Base-by-base conservation (phyloP, 192 early-diverging fungal genomes). In the Allomyces javanicus region DNA sequence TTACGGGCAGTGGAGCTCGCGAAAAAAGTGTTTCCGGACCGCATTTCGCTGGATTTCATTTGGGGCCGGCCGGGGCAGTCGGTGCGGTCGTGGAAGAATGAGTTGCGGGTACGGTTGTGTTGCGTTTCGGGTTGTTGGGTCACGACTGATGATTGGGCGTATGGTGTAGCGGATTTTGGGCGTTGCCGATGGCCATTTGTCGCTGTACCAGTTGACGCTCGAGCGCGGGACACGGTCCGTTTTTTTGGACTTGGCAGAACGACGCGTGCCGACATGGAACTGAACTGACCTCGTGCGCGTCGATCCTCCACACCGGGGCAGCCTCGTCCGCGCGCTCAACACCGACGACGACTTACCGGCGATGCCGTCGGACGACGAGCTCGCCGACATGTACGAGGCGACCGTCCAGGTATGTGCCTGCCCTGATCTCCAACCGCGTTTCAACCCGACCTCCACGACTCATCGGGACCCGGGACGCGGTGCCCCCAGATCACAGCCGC, bases 171-270 rank as follows among this genome's bases (percentile, higher is more conserved):
- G 50, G 17, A 58, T 58, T n/a, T 21, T 58, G 17, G 50, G 61
- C 0, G 11, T 65, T 11, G 71, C 70, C 3, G 72, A 70, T n/a
- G 17, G 45, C 24, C 79, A 83, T 23, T 65, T 83, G 0, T 81
- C 79, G 14, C 62, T 76, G 14, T 83, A 83, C 72, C 75, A 83
- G 70, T 72, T 83, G 55, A 83, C 82, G 17, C 72, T 75, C 0
- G 80, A 83, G 67, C 78, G 73, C 1, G 82, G 82, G 0, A 83
- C 82, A 23, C 12, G 21, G 50, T 19, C 73, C 75, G 44, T 12
- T 22, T 17, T 12, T 22, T 17, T 17, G 12, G 1, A 17, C 10
- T 64, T 64, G 9, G 25, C 1, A 9, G 10, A 63, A 1, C 1
- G 4, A 12, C 10, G 12, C 63, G 3, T 24, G 12, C 25, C 1